Evolutionary conservation across 2,329 filamentous ascomycete genomes (phyloP).

Genomic region (Chaetothyriales sp.): DNA sequence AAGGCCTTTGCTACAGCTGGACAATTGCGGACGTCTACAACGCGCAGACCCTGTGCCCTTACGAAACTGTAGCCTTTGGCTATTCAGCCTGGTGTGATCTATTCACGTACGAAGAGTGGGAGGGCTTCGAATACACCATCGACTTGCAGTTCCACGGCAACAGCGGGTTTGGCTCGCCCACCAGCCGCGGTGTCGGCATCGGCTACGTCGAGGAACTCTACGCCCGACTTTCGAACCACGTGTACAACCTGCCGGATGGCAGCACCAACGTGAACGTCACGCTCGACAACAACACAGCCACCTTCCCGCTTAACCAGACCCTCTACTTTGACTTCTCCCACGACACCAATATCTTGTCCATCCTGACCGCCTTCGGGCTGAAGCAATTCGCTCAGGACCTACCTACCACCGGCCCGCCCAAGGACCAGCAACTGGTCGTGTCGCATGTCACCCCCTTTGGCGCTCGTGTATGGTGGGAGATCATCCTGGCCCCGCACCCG

Average conservation of each 20-base stretch:
- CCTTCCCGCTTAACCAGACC: conserved; percentile 60
- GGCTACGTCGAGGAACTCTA: conserved; percentile 60
- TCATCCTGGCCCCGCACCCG: conserved; percentile 53
- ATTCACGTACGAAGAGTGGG: conserved; percentile 63
- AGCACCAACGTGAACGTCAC: conserved; percentile 33
- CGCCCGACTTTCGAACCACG: conserved; percentile 40
- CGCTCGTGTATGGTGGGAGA: conserved; percentile 56
- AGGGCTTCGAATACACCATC: conserved; percentile 54
- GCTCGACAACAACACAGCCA: conserved; percentile 40
- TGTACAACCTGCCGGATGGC: conserved; percentile 14
- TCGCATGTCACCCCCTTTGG: conserved; percentile 57
- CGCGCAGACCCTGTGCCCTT: conserved; percentile 58
- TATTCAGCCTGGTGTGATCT: conserved; percentile 60
- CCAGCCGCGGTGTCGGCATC: conserved; percentile 47
- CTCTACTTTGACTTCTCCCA: conserved; percentile 68
- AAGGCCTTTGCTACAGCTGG: conserved; percentile 28
- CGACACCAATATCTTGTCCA: conserved; percentile 56
- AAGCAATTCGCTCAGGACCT: conserved; percentile 48
- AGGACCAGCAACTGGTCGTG: conserved; percentile 48
- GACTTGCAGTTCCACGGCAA: conserved; percentile 51
- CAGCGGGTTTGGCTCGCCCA: conserved; percentile 40
- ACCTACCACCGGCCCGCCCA: conserved; percentile 40
- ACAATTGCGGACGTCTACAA: conserved; percentile 45
- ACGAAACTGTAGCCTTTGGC: conserved; percentile 59
- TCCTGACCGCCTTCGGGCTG: conserved; percentile 54